These are phyloP conservation scores for Uncinocarpus reesii DNA, from an alignment of 2,329 filamentous ascomycete genomes.

Conservation along the genomic window DNA sequence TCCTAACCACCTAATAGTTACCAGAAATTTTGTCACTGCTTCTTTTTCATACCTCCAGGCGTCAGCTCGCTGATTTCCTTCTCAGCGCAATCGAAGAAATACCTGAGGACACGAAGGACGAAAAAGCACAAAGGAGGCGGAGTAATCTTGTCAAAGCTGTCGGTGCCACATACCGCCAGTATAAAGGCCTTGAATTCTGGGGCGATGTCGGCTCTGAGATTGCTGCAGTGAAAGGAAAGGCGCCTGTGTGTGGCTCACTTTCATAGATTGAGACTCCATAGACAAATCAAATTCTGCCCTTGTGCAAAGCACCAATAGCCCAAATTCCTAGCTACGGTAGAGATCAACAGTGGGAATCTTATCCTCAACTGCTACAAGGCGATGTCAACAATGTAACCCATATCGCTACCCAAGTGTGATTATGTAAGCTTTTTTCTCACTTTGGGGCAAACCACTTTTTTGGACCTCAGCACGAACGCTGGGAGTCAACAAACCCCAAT, in stretches of 20 bases:
- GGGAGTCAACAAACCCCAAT: not conserved
- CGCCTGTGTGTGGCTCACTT: not conserved
- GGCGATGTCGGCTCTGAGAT: slow-evolving; percentile 47
- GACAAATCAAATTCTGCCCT: not conserved
- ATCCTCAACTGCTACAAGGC: no score
- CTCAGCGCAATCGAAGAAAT: slow-evolving; percentile 51
- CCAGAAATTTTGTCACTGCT: slow-evolving; percentile 77
- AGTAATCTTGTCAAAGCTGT: slow-evolving; percentile 60
- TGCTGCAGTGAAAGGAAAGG: slow-evolving; percentile 4
- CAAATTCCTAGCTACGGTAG: not conserved
- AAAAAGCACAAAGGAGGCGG: slow-evolving; percentile 43
- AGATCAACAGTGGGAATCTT: no score
- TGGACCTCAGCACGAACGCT: not conserved
- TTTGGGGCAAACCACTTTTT: slow-evolving; percentile 5
- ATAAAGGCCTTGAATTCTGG: slow-evolving; percentile 76
- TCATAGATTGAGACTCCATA: not conserved
- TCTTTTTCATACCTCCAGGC: slow-evolving; percentile 78
- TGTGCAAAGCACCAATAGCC: no score
- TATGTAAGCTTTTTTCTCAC: not conserved
- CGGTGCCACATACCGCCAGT: slow-evolving; percentile 66
- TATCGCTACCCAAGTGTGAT: no score
- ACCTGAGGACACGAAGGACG: slow-evolving; percentile 35
- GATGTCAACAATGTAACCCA: no score
- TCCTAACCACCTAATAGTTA: slow-evolving; percentile 43
- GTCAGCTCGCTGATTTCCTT: slow-evolving; percentile 62